phyloP scores from a whole-genome alignment of 192 early-diverging fungal species.

The Backusella tarrabulga region DNA sequence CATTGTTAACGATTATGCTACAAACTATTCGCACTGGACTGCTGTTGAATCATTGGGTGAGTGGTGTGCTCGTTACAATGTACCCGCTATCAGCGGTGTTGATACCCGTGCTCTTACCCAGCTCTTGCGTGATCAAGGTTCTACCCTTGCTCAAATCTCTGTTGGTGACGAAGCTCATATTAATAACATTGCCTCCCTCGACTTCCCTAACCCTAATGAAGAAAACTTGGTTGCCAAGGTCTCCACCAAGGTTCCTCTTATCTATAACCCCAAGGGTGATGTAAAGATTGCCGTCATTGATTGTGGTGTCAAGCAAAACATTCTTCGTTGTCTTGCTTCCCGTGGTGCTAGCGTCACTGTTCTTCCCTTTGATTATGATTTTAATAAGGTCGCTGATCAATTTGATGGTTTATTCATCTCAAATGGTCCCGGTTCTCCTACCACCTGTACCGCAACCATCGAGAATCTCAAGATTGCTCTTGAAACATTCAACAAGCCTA shows the following conservation, averaged over 20 bases:
- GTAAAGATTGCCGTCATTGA: conserved; percentile 83
- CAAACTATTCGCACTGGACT: conserved; percentile 91
- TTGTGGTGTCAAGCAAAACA: conserved; percentile 94
- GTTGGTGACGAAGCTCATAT: conserved; percentile 55
- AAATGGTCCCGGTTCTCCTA: conserved; percentile 90
- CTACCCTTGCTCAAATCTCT: conserved; percentile 78
- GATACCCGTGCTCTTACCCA: conserved; percentile 92
- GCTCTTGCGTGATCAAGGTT: conserved; percentile 80
- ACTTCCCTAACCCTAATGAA: conserved; percentile 70
- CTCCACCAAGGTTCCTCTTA: conserved; percentile 64
- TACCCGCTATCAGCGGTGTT: conserved; percentile 88
- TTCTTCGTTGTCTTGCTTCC: conserved; percentile 76
- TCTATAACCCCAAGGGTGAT: conserved; percentile 76
- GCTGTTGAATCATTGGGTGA: conserved; percentile 85
- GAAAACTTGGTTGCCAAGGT: conserved; percentile 80
- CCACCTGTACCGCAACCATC: conserved; percentile 64
- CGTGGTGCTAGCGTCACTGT: conserved; percentile 85
- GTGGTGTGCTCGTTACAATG: conserved; percentile 82
- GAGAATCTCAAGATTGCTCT: conserved; percentile 65
- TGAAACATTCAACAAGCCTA: conserved; percentile 68
- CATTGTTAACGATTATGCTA: conserved; percentile 89
- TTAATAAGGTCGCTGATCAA: conserved; percentile 53
- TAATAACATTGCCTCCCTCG: conserved; percentile 27
- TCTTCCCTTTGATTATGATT: conserved; percentile 84
- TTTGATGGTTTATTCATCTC: conserved; percentile 92